These are phyloP conservation scores for Zelonia costaricensis DNA, from an alignment of 208 protist species.

Conservation along the genomic window DNA sequence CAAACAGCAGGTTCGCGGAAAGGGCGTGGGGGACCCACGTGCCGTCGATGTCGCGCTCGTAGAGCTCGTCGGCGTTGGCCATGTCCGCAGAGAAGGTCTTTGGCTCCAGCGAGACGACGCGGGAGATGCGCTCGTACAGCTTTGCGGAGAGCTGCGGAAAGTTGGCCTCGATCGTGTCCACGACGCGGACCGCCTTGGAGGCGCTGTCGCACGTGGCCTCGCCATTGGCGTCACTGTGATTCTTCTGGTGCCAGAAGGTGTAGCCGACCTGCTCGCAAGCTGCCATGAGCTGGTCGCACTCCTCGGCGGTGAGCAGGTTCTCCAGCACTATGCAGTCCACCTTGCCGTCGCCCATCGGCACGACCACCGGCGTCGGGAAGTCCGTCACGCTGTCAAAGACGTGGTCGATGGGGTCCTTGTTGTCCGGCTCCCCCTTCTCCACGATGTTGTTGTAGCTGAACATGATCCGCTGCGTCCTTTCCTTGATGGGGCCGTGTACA, in stretches of 20 bases:
- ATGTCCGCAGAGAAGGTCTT: slow-evolving; percentile 66
- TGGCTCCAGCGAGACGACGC: slow-evolving; percentile 51
- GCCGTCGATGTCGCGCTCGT: slow-evolving; percentile 77
- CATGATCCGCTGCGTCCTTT: slow-evolving; percentile 6
- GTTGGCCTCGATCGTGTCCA: slow-evolving; percentile 88
- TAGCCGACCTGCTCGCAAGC: slow-evolving; percentile 81
- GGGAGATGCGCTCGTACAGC: slow-evolving; percentile 70
- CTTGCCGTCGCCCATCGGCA: slow-evolving; percentile 17
- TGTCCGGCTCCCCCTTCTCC: slow-evolving; percentile 70
- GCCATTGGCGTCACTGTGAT: slow-evolving; percentile 44
- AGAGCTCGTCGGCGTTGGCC: slow-evolving; percentile 59
- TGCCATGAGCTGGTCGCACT: slow-evolving; percentile 68
- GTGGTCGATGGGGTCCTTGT: slow-evolving; percentile 74
- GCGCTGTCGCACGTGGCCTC: slow-evolving; percentile 36
- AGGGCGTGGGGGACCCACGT: slow-evolving; percentile 77
- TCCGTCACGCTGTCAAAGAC: slow-evolving; percentile 22
- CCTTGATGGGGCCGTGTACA: not conserved
- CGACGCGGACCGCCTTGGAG: slow-evolving; percentile 67
- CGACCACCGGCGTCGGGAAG: slow-evolving; percentile 18
- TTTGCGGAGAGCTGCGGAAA: slow-evolving; percentile 57
- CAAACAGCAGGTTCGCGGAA: slow-evolving; percentile 78
- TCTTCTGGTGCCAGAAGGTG: slow-evolving; percentile 76
- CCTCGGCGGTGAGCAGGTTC: slow-evolving; percentile 65
- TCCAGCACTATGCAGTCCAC: slow-evolving; percentile 83
- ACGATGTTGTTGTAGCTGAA: slow-evolving; percentile 91